A percentile compares a stretch with the other conserved stretches of the same genome.
Conservation (phyloP, 495 filamentous ascomycete genomes). For the Amniculicola lignicola region DNA sequence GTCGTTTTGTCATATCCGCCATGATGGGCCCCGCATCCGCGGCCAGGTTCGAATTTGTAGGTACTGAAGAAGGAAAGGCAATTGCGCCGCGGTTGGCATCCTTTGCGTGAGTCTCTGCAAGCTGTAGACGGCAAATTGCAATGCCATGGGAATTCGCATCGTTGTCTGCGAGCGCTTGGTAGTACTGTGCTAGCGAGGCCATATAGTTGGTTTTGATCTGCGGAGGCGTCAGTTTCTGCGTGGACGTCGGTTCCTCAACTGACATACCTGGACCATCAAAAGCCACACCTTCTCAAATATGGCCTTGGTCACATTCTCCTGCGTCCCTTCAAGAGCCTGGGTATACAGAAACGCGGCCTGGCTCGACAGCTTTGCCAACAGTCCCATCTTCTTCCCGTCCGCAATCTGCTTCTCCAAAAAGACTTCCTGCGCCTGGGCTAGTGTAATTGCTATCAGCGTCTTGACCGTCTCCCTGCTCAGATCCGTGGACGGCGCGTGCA, state of each 20-base stretch:
- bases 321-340: slow-evolving; percentile 82
- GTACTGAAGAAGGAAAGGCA: slow-evolving; percentile 73
- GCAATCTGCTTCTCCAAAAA: slow-evolving; percentile 95
- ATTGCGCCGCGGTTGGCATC: slow-evolving; percentile 75
- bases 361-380: slow-evolving; percentile 87
- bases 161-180: slow-evolving; percentile 86
- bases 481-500: slow-evolving; percentile 93
- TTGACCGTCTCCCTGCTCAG: slow-evolving; percentile 93
- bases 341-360: slow-evolving; percentile 85
- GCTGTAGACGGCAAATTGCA: slow-evolving; percentile 77
- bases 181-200: slow-evolving; percentile 85
- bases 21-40: slow-evolving; percentile 72
- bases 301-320: slow-evolving; percentile 86
- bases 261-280: slow-evolving; percentile 68
- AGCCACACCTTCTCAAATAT: slow-evolving; percentile 97
- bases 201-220: slow-evolving; percentile 81
- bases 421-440: slow-evolving; percentile 94
- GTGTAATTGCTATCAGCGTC: slow-evolving; percentile 84
- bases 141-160: slow-evolving; percentile 84
- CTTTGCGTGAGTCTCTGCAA: slow-evolving; percentile 70
- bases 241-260: background rate
- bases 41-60: slow-evolving; percentile 76
- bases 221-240: background rate
- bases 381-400: slow-evolving; percentile 87
- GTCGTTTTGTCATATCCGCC: slow-evolving; percentile 77